Evolutionary conservation across 2,329 filamentous ascomycete species (phyloP).

Genomic region (Penicillium frequentans): DNA sequence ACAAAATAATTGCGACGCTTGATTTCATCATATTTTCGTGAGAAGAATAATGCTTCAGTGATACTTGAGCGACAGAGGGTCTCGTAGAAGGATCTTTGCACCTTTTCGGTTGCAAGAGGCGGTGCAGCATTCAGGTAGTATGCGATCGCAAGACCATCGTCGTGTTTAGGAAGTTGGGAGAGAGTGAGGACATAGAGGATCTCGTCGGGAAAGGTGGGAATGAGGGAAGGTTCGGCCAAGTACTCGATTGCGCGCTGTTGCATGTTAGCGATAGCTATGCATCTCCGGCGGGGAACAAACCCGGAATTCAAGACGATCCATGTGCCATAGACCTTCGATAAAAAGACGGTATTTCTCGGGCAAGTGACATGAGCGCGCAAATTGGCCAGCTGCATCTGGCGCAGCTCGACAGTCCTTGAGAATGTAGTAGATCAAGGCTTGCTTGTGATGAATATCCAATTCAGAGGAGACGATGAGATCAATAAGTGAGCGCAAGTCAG

Average conservation of each 20-base stretch:
- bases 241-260: constrained; percentile 67
- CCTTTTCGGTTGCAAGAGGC: constrained; percentile 62
- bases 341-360: constrained; percentile 76
- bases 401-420: constrained; percentile 69
- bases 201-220: constrained; percentile 79
- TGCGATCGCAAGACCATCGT: constrained; percentile 67
- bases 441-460: constrained; percentile 72
- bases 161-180: constrained; percentile 55
- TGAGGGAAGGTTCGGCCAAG: constrained; percentile 75
- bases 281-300: constrained; percentile 38
- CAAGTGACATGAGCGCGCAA: constrained; percentile 64
- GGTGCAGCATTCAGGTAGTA: constrained; percentile 78
- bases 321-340: constrained; percentile 77
- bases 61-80: constrained; percentile 68
- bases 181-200: constrained; percentile 70
- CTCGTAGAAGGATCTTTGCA: constrained; percentile 67
- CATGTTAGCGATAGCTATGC: constrained; percentile 10
- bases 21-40: constrained; percentile 62
- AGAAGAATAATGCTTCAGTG: constrained; percentile 72
- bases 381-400: constrained; percentile 55
- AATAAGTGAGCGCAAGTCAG: constrained; percentile 68
- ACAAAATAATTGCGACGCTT: constrained; percentile 67
- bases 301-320: constrained; percentile 71
- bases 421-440: constrained; percentile 80
- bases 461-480: constrained; percentile 65